Percentiles rank a stretch among this genome's conserved stretches.
These are phyloP conservation scores for Pythium plurisporium DNA, from an alignment of 352 stramenopile genomes.

Conservation along the genomic window DNA sequence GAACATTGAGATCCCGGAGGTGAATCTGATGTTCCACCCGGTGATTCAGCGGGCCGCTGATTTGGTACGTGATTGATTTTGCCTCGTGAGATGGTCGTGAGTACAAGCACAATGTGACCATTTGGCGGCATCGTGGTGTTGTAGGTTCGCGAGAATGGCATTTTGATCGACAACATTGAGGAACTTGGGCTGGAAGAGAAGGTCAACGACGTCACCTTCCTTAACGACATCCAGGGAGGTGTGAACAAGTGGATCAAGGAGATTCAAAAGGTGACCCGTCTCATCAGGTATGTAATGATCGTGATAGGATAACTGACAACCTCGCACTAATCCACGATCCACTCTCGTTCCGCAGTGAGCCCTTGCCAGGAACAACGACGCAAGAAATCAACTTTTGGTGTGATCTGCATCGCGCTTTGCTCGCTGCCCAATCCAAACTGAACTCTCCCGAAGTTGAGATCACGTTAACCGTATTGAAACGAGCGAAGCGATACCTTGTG, in stretches of 20 bases:
- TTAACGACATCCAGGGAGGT: conserved; percentile 84
- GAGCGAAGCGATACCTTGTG: conserved; percentile 88
- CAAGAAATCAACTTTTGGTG: conserved; percentile 96
- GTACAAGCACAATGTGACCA: neutral
- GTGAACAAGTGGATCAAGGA: conserved; percentile 96
- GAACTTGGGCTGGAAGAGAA: conserved; percentile 77
- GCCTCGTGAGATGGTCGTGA: too few relatives aligned
- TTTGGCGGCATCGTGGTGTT: neutral
- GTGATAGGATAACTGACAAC: neutral
- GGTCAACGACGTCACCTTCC: conserved; percentile 75
- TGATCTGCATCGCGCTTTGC: conserved; percentile 86
- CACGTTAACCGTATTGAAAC: conserved; percentile 89
- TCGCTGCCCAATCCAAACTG: conserved; percentile 82
- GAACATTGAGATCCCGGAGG: conserved; percentile 93
- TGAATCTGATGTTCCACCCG: conserved; percentile 86
- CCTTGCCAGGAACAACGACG: conserved; percentile 81
- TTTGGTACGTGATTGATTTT: conserved; percentile 25
- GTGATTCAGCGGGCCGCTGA: conserved; percentile 80
- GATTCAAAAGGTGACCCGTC: conserved; percentile 91
- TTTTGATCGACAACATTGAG: conserved; percentile 74
- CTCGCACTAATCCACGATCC: neutral
- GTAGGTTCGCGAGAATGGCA: conserved; percentile 65
- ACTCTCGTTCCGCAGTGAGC: conserved; percentile 35
- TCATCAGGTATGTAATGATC: conserved; percentile 55
- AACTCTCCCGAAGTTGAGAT: conserved; percentile 89